These are phyloP conservation scores for Colletotrichum paranaense DNA, from an alignment of 2,329 filamentous ascomycete species.

Conservation along the genomic window DNA sequence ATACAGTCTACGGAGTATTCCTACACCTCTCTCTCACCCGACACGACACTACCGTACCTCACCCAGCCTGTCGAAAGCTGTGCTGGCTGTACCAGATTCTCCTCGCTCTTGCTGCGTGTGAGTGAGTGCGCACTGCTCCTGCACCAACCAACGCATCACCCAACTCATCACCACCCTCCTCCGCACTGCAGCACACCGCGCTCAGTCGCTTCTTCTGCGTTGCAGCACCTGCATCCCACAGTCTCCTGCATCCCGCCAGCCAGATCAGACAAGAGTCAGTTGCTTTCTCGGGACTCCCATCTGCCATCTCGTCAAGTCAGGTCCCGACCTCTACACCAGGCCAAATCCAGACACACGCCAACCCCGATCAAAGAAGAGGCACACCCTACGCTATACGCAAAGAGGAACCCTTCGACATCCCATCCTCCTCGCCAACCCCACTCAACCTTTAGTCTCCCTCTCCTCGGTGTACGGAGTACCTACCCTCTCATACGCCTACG, in stretches of 20 bases:
- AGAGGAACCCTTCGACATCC: constrained; percentile 30
- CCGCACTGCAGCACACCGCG: neutral
- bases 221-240: constrained; percentile 14
- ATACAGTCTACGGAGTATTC: no score
- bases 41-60: neutral
- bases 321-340: constrained; percentile 25
- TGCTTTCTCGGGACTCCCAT: constrained; percentile 23
- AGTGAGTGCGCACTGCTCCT: neutral
- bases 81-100: constrained; percentile 7
- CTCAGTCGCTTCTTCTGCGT: constrained; percentile 6
- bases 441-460: constrained; percentile 19
- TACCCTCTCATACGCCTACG: constrained; percentile 24
- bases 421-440: constrained; percentile 25
- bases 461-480: constrained; percentile 5
- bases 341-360: constrained; percentile 33
- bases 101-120: neutral
- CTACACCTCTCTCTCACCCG: neutral
- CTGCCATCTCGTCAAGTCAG: constrained; percentile 24
- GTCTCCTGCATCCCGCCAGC: constrained; percentile 17
- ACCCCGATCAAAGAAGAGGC: constrained; percentile 26
- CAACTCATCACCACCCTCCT: neutral
- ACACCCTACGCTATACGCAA: constrained; percentile 35
- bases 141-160: constrained; percentile 1
- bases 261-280: constrained; percentile 35
- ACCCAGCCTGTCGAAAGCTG: neutral